phyloP scores from a whole-genome alignment of 106 monocot genomes.

The Apostasia shenzhenica region DNA sequence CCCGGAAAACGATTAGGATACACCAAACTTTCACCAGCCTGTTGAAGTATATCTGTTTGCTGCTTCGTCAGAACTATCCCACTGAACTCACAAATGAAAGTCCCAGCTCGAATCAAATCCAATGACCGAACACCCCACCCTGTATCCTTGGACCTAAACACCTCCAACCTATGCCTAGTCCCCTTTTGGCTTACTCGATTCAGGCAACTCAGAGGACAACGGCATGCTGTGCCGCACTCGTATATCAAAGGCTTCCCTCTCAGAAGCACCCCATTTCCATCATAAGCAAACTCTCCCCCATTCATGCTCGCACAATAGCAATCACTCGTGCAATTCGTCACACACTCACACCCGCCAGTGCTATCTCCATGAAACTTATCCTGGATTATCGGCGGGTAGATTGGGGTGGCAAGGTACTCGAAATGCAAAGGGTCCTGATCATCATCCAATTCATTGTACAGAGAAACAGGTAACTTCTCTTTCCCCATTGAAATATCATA shows the following conservation, averaged over 20 bases:
- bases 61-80: constrained; percentile 32
- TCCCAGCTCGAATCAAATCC: constrained; percentile 54
- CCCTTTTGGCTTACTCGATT: constrained; percentile 55
- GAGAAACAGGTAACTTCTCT: constrained; percentile 37
- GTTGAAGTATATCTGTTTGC: constrained; percentile 12
- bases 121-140: constrained; percentile 56
- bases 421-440: constrained; percentile 37
- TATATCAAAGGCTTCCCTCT: constrained; percentile 45
- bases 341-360: constrained; percentile 35
- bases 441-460: constrained; percentile 52
- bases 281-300: constrained; percentile 49
- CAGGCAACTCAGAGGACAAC: constrained; percentile 31
- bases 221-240: constrained; percentile 43
- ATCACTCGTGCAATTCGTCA: constrained; percentile 12
- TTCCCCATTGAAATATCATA: constrained; percentile 41
- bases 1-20: constrained; percentile 28
- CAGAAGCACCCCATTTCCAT: constrained; percentile 35
- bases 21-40: constrained; percentile 20
- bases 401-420: constrained; percentile 31
- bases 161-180: constrained; percentile 30
- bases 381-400: constrained; percentile 7
- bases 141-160: constrained; percentile 39
- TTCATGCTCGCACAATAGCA: constrained; percentile 34
- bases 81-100: constrained; percentile 46
- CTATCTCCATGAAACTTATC: constrained; percentile 2